Evolutionary conservation across 257 asterid genomes (phyloP).

Genomic region (Thymus quinquecostatus): DNA sequence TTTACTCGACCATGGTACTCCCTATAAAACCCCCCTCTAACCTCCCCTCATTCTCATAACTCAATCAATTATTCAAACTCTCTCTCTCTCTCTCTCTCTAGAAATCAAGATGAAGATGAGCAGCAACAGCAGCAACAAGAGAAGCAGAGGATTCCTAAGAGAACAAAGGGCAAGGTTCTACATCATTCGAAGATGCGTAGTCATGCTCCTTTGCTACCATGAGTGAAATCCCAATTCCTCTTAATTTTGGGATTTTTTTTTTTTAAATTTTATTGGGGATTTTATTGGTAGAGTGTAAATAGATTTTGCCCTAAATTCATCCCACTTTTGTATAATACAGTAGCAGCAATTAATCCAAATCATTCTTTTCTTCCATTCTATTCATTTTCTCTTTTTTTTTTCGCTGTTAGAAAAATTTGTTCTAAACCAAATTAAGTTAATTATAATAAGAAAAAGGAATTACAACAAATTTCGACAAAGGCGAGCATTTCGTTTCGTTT

Average conservation of each 20-base stretch:
- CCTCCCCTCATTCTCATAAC: not conserved
- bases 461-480: no score
- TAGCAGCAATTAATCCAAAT: not conserved
- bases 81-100: constrained; percentile 3
- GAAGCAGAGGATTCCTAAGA: constrained; percentile 49
- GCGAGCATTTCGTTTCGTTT: no score
- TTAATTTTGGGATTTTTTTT: no score
- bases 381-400: not conserved
- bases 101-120: constrained; percentile 36
- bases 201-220: constrained; percentile 82
- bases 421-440: no score
- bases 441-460: no score
- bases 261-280: no score
- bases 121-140: constrained; percentile 35
- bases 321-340: constrained; percentile 46
- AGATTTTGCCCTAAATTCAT: constrained; percentile 17
- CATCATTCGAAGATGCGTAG: constrained; percentile 68
- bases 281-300: constrained; percentile 40
- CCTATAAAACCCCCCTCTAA: constrained; percentile 43
- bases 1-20: constrained; percentile 43
- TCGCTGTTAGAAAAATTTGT: no score
- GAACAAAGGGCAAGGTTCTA: constrained; percentile 68
- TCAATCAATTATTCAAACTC: not conserved
- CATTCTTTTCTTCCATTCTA: not conserved
- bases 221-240: not conserved